Evolutionary conservation across 371 early-diverging fungal genomes (phyloP).

Genomic region (Lichtheimia corymbifera): DNA sequence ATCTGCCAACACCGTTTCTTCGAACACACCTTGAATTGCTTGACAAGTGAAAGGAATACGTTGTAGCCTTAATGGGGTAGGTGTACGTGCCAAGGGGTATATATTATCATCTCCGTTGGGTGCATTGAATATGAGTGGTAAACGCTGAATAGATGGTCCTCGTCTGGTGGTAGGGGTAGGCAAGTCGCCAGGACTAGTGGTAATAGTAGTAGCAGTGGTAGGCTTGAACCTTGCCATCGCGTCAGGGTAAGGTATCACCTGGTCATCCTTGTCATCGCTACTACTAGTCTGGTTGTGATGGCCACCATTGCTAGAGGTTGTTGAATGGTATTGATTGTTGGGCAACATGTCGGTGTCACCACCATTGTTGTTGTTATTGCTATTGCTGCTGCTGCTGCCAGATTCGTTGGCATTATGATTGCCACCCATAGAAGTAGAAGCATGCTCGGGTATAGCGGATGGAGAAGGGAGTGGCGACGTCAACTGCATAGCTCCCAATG

Average conservation of each 20-base stretch:
- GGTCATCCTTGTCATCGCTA: no score
- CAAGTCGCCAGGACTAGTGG: background rate
- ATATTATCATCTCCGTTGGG: conserved; percentile 8
- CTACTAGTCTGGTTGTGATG: no score
- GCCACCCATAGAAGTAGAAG: background rate
- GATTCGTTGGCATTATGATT: background rate
- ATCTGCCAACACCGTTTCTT: conserved; percentile 5
- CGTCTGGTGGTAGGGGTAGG: background rate
- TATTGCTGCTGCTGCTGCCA: background rate
- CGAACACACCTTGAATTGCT: conserved; percentile 11
- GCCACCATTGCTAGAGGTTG: background rate
- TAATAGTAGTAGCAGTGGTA: background rate
- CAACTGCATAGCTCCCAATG: conserved; percentile 13
- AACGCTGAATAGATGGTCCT: background rate
- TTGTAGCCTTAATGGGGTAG: conserved; percentile 14
- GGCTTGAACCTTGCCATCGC: background rate
- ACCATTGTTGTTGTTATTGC: conserved; percentile 2
- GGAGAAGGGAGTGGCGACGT: conserved; percentile 20
- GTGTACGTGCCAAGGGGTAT: conserved; percentile 20
- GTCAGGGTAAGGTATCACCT: no score
- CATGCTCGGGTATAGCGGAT: conserved; percentile 12
- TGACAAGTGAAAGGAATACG: conserved; percentile 10
- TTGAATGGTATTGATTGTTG: background rate
- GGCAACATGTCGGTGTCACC: background rate
- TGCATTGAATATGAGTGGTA: conserved; percentile 13